Conservation (phyloP, 73 alveolate genomes). For the Paraurostyla sp. region DNA sequence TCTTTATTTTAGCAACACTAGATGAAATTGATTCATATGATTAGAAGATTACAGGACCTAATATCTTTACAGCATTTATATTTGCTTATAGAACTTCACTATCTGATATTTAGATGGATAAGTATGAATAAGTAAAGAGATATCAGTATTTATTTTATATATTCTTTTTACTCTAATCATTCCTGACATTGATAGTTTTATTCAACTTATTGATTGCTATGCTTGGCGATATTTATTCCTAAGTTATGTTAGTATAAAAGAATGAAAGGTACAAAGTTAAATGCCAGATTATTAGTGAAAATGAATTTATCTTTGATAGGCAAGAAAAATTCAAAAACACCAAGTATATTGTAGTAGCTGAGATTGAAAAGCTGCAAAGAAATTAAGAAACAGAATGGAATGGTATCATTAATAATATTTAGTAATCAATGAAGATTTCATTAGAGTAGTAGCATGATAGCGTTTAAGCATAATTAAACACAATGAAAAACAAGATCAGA, state of each 20-base stretch:
- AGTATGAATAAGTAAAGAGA: not conserved
- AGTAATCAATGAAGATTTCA: not conserved
- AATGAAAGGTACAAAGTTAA: conserved; percentile 11
- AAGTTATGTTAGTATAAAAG: not conserved
- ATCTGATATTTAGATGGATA: not conserved
- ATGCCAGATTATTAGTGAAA: conserved; percentile 14
- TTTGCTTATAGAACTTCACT: conserved; percentile 6
- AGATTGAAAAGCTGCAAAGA: not conserved
- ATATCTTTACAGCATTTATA: conserved; percentile 8
- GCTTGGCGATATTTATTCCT: conserved; percentile 1
- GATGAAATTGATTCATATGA: not conserved
- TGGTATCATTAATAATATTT: conserved; percentile 10
- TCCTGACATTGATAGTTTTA: not conserved
- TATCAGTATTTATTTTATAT: not conserved
- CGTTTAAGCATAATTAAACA: too few relatives aligned
- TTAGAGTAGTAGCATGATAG: not conserved
- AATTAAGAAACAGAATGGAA: conserved; percentile 8
- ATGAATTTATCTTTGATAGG: not conserved
- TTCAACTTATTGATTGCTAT: not conserved
- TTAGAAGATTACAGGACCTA: conserved; percentile 2
- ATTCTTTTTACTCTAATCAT: not conserved
- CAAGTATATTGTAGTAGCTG: conserved; percentile 27
- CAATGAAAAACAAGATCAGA: too few relatives aligned
- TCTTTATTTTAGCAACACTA: not conserved
- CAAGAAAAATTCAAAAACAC: not conserved